phyloP scores from a whole-genome alignment of 2,329 filamentous ascomycete genomes.

The Ambrosiella beaveri region DNA sequence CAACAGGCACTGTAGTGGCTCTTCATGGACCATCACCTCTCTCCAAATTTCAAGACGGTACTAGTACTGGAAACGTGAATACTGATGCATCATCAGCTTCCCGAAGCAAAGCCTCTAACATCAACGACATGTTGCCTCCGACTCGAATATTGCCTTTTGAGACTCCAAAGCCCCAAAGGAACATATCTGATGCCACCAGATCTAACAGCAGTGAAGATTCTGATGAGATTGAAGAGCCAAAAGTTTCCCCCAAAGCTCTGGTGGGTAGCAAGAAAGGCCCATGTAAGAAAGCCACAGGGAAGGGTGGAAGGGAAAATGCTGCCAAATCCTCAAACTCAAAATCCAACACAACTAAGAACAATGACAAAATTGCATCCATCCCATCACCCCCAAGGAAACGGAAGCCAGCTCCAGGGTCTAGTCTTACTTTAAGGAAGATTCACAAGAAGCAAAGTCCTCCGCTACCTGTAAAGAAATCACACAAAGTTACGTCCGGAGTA shows the following conservation, averaged over 20 bases:
- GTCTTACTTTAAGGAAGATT: neutral
- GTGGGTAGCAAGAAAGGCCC: neutral
- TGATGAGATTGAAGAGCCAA: neutral
- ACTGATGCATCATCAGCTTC: too few relatives aligned
- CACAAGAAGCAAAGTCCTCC: too few relatives aligned
- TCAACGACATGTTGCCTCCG: constrained; percentile 9
- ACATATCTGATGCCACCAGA: neutral
- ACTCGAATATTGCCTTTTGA: constrained; percentile 9
- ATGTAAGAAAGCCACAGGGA: neutral
- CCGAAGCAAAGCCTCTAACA: neutral
- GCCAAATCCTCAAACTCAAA: neutral
- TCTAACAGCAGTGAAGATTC: neutral
- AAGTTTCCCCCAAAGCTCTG: neutral
- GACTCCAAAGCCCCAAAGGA: neutral
- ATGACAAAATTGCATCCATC: neutral
- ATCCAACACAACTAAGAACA: neutral
- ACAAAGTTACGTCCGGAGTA: neutral
- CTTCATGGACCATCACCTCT: neutral
- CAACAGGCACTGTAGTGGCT: neutral
- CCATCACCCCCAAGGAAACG: neutral
- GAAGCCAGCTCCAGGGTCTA: neutral
- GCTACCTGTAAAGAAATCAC: neutral
- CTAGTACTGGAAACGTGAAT: too few relatives aligned
- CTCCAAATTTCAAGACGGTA: neutral
- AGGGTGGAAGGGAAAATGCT: neutral